Evolutionary conservation across 2,329 filamentous ascomycete species (phyloP).

Genomic region (Alternaria hordeiaustralica): DNA sequence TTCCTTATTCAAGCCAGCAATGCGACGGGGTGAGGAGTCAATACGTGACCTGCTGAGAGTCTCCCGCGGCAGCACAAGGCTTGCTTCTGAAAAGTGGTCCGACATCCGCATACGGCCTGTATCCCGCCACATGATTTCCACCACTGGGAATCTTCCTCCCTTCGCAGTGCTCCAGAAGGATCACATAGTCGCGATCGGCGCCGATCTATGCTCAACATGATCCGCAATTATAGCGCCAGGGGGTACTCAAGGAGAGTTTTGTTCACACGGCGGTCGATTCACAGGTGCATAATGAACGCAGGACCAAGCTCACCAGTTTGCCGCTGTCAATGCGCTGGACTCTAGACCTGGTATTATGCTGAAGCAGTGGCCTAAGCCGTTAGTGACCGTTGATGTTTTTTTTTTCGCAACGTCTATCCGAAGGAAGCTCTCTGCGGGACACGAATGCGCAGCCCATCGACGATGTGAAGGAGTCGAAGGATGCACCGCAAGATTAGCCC

Average conservation of each 20-base stretch:
- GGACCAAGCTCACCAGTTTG: conserved; percentile 19
- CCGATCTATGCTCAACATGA: conserved; percentile 31
- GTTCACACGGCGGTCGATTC: conserved; percentile 27
- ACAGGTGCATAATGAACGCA: conserved; percentile 24
- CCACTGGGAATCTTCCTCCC: conserved; percentile 26
- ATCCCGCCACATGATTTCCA: conserved; percentile 40
- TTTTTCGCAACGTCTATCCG: conserved; percentile 1
- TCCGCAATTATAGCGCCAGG: conserved; percentile 20
- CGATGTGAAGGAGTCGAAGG: conserved; percentile 15
- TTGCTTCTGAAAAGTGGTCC: conserved; percentile 33
- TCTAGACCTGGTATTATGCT: background rate
- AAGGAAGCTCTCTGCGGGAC: background rate
- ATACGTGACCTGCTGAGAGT: conserved; percentile 11
- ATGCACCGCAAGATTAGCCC: conserved; percentile 13
- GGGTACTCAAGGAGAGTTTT: conserved; percentile 19
- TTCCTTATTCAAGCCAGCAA: conserved; percentile 1
- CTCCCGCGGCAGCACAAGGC: conserved; percentile 34
- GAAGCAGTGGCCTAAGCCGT: background rate
- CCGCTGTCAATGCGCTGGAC: conserved; percentile 14
- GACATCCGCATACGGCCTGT: conserved; percentile 30
- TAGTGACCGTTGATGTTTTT: conserved; percentile 2
- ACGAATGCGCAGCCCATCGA: conserved; percentile 2
- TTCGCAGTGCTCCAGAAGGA: conserved; percentile 24
- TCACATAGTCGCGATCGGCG: conserved; percentile 31
- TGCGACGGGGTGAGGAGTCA: background rate